A percentile compares a stretch with the other conserved stretches of the same genome.
Evolutionary conservation across 345 rosid species (phyloP).

Genomic region (sweet orange (Citrus sinensis)): DVS_A1.0 CM039167.1:10128001-10128500

Average conservation of each 20-base stretch:
- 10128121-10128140: background rate
- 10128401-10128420: background rate
- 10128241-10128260: constrained; percentile 77
- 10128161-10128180: constrained; percentile 67
- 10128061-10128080: background rate
- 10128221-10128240: constrained; percentile 98
- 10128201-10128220: constrained; percentile 80
- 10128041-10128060: background rate
- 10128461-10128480: background rate
- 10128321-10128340: background rate
- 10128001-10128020: background rate
- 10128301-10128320: background rate
- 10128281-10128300: constrained; percentile 74
- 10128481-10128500: background rate
- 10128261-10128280: constrained; percentile 83
- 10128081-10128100: background rate
- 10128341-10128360: background rate
- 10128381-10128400: background rate
- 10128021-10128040: background rate
- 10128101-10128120: background rate
- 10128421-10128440: background rate
- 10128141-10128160: background rate
- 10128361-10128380: background rate
- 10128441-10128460: background rate
- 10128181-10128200: constrained; percentile 87